phyloP scores from a whole-genome alignment of 2,329 filamentous ascomycete genomes.

The Sclerotinia sclerotiorum region DNA sequence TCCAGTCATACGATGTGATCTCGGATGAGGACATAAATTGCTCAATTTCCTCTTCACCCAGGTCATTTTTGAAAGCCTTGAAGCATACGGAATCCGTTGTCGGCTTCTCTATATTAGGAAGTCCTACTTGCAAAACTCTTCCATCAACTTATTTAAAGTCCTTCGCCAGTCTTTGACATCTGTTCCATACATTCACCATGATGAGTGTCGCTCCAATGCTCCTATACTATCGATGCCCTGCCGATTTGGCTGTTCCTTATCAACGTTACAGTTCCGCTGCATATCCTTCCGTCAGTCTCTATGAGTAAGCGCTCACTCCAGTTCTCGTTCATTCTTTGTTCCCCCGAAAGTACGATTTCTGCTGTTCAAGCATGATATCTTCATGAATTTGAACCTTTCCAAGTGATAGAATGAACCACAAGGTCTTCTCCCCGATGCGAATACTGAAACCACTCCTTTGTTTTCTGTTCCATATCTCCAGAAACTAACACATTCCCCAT shows the following conservation, averaged over 20 bases:
- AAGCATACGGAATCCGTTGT: not conserved
- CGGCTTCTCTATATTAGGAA: not conserved
- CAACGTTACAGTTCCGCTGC: slow-evolving; percentile 17
- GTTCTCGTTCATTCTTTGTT: not conserved
- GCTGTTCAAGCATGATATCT: not conserved
- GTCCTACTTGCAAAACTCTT: not conserved
- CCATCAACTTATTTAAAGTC: slow-evolving; percentile 3
- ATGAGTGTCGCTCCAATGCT: slow-evolving; percentile 19
- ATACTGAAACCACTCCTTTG: not conserved
- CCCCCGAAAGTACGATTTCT: not conserved
- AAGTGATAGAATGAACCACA: not conserved
- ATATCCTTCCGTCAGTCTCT: slow-evolving; percentile 18
- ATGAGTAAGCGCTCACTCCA: slow-evolving; percentile 23
- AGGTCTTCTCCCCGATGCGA: not conserved
- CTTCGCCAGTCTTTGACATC: not conserved
- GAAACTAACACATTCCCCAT: not conserved
- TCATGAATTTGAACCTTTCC: not conserved
- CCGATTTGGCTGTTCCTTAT: slow-evolving; percentile 1
- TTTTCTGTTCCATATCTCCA: not conserved
- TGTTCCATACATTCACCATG: slow-evolving; percentile 5
- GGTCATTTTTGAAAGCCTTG: not conserved
- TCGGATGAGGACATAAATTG: slow-evolving; percentile 20
- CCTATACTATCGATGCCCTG: slow-evolving; percentile 8
- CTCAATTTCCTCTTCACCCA: not conserved
- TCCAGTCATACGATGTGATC: slow-evolving; percentile 21